These are phyloP conservation scores for Xylaria sp. DNA, from an alignment of 2,329 filamentous ascomycete species.

Conservation along the genomic window DNA sequence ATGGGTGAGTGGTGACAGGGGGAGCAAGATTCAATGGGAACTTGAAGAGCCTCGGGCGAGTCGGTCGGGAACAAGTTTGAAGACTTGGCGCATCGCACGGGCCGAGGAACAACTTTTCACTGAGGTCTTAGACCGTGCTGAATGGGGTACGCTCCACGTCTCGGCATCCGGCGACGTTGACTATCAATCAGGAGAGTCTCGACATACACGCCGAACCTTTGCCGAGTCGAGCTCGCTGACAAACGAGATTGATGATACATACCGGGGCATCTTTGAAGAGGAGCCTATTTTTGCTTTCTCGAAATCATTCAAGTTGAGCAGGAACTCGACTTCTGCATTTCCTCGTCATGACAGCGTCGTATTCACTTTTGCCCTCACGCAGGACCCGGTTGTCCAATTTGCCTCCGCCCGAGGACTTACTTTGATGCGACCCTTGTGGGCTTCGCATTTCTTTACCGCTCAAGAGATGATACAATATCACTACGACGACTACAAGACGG, in stretches of 20 bases:
- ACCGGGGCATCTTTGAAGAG: conserved; percentile 77
- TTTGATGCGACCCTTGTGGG: conserved; percentile 82
- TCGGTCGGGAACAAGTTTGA: conserved; percentile 56
- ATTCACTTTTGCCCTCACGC: conserved; percentile 81
- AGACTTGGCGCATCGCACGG: conserved; percentile 74
- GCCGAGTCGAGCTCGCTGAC: conserved; percentile 72
- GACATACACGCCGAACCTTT: conserved; percentile 74
- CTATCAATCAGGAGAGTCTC: conserved; percentile 78
- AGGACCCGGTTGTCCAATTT: conserved; percentile 83
- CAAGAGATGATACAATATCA: conserved; percentile 78
- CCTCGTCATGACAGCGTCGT: conserved; percentile 65
- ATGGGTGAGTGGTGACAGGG: conserved; percentile 83
- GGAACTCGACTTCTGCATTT: conserved; percentile 48
- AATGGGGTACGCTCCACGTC: conserved; percentile 87
- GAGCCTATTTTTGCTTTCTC: conserved; percentile 86
- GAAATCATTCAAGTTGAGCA: conserved; percentile 67
- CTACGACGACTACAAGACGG: conserved; percentile 77
- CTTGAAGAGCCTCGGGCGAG: conserved; percentile 60
- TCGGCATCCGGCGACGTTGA: conserved; percentile 74
- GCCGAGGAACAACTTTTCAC: conserved; percentile 75
- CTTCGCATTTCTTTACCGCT: conserved; percentile 74
- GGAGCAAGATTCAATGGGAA: conserved; percentile 76
- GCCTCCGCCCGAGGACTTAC: conserved; percentile 80
- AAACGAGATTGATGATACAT: conserved; percentile 74
- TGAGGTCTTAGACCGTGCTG: conserved; percentile 77